phyloP scores from a whole-genome alignment of 2,329 filamentous ascomycete genomes.

The Coccinonectria pachysandricola region DNA sequence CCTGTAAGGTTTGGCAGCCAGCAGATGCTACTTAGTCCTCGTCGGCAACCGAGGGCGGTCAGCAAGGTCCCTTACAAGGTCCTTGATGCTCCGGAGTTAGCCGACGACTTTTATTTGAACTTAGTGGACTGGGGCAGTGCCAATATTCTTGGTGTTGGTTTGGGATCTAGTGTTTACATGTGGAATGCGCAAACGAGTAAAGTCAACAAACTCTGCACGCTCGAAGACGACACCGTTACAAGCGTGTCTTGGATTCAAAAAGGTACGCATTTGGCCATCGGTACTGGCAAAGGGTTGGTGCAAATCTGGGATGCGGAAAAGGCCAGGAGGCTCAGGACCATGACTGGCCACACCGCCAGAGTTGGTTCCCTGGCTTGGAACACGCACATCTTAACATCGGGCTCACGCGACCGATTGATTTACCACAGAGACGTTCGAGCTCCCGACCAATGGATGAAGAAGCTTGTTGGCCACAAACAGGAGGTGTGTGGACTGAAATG shows the following conservation, averaged over 20 bases:
- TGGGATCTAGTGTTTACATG: constrained; percentile 93
- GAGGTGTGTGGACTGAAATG: constrained; percentile 95
- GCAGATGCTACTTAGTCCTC: constrained; percentile 81
- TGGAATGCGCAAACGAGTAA: constrained; percentile 90
- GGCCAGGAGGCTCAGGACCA: constrained; percentile 75
- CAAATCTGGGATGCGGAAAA: constrained; percentile 97
- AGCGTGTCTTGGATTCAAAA: constrained; percentile 98
- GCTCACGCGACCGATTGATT: constrained; percentile 84
- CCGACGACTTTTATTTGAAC: constrained; percentile 96
- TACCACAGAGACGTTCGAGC: constrained; percentile 92
- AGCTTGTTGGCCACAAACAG: constrained; percentile 90
- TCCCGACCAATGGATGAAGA: constrained; percentile 80
- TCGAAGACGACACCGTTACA: constrained; percentile 88
- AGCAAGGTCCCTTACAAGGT: constrained; percentile 98
- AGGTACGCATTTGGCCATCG: constrained; percentile 90
- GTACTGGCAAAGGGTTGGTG: constrained; percentile 86
- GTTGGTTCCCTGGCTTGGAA: constrained; percentile 97
- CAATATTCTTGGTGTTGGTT: constrained; percentile 84
- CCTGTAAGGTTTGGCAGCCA: constrained; percentile 90
- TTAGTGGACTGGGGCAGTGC: constrained; percentile 95
- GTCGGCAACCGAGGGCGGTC: constrained; percentile 79
- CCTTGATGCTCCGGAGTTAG: constrained; percentile 86
- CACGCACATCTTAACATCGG: constrained; percentile 91
- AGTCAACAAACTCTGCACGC: constrained; percentile 87
- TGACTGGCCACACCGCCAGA: constrained; percentile 90